These are phyloP conservation scores for Chlamydomonas schloesseri DNA, from an alignment of 139 green algal species.

Conservation along the genomic window DNA sequence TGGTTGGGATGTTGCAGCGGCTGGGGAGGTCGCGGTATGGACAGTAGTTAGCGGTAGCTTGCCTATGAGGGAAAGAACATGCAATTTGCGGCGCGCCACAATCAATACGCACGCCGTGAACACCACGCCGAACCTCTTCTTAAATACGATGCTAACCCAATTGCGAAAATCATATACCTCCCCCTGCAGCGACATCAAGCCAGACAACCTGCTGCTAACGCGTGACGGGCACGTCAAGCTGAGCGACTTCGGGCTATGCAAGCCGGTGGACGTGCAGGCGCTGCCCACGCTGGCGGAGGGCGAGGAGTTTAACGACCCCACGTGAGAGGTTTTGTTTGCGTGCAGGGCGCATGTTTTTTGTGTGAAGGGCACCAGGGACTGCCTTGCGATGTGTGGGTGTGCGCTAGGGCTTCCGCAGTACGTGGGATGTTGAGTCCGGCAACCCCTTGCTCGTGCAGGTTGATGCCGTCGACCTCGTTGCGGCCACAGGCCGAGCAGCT, in stretches of 20 bases:
- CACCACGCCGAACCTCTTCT: no score
- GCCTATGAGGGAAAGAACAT: no score
- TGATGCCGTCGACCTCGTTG: background rate
- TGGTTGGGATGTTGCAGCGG: background rate
- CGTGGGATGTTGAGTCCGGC: background rate
- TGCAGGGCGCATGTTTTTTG: background rate
- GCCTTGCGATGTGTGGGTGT: no score
- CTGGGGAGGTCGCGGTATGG: no score
- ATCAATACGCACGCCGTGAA: no score
- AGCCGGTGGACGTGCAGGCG: constrained; percentile 84
- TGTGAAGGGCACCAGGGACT: no score
- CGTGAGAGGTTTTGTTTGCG: no score
- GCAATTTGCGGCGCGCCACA: no score
- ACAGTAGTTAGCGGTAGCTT: no score
- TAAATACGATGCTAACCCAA: no score
- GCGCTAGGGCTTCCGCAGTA: no score
- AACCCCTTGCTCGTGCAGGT: background rate
- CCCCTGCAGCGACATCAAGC: constrained; percentile 93
- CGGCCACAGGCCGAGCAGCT: constrained; percentile 59
- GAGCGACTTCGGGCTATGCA: constrained; percentile 98
- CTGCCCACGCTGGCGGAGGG: constrained; percentile 69
- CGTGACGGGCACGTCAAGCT: constrained; percentile 94
- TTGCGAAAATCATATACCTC: no score
- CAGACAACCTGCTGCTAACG: constrained; percentile 97
- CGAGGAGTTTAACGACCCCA: constrained; percentile 33